Evolutionary conservation across 176 grass and related monocot species (phyloP), one percentile per base, ranked within the genome.

Genomic region (Eremochloa ophiuroides): DNA sequence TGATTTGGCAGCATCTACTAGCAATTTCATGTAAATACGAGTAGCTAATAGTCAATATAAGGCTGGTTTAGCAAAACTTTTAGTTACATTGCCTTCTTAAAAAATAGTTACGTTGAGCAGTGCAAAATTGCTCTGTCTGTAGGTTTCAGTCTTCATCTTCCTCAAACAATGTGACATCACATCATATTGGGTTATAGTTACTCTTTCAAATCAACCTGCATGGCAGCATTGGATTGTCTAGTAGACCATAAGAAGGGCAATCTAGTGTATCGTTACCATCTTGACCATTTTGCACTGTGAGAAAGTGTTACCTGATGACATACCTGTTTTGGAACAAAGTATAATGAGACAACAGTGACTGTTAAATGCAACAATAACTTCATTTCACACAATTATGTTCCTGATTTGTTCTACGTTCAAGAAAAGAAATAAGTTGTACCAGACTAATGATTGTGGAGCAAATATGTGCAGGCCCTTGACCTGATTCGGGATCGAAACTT

Each of bases 401-500:
- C 8, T 37, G 20, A 70, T 75, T 8, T 62, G 26, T 62, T 29
- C 59, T 15, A 15, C 2, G 4, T 62, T 29, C 59, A 62, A 62
- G 13, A 28, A 62, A 25, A 60, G n/a, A n/a, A 62, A 62, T 16
- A 4, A 62, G 4, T 0, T 74, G 66, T 79, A 48, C 69, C 17
- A 74, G 46, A 48, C 33, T 89, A 79, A 80, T 61, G 79, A 78
- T 58, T 65, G 40, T 71, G 7, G 29, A 73, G 22, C 37, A 64
- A 86, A 85, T 60, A 67, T 86, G 40, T 89, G 72, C 84, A 98
- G 96, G 96, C 96, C 64, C 88, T 98, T 91, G 96, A 98, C 80
- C 82, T 98, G 83, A 98, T 98, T 91, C 89, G 93, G 75, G 87
- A 93, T 82, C 89, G 93, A 41, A 95, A 98, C 76, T 98, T 98